phyloP scores from a whole-genome alignment of 352 stramenopile species.

The Globisporangium parvum region DNA sequence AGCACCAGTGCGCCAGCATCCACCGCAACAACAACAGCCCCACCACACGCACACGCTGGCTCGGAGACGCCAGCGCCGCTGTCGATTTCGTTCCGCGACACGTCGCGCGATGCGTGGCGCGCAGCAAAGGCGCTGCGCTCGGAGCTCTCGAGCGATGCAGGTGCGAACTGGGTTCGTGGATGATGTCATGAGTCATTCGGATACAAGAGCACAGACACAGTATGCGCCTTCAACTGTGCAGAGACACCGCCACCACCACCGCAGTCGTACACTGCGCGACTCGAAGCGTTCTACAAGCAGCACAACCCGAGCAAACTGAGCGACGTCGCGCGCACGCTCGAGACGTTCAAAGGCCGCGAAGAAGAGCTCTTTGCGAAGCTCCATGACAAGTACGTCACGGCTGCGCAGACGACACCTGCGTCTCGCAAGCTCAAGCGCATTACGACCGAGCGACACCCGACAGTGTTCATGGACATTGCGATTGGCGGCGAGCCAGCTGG shows the following conservation, averaged over 20 bases:
- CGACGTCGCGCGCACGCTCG: constrained; percentile 49
- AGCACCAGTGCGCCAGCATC: constrained; percentile 1
- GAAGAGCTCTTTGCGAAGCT: constrained; percentile 68
- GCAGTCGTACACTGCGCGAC: constrained; percentile 24
- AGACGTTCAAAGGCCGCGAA: constrained; percentile 48
- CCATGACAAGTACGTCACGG: constrained; percentile 47
- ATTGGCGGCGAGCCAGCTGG: constrained; percentile 78
- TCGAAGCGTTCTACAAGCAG: constrained; percentile 62
- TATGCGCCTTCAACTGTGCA: background rate
- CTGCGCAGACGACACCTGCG: constrained; percentile 21
- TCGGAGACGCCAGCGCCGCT: constrained; percentile 2
- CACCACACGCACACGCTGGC: too few species aligned
- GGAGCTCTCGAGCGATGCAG: constrained; percentile 8
- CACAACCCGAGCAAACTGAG: constrained; percentile 57
- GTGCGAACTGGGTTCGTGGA: background rate
- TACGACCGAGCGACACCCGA: constrained; percentile 61
- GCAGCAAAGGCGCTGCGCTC: constrained; percentile 21
- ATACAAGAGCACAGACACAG: too few species aligned
- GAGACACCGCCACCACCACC: background rate
- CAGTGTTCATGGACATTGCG: constrained; percentile 95
- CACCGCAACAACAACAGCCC: background rate
- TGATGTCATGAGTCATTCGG: too few species aligned
- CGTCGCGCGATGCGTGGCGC: constrained; percentile 21
- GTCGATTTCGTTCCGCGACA: constrained; percentile 25
- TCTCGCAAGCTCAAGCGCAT: constrained; percentile 42